phyloP scores from a whole-genome alignment of 1,139 yeast genomes.

The Candida albicans region DNA sequence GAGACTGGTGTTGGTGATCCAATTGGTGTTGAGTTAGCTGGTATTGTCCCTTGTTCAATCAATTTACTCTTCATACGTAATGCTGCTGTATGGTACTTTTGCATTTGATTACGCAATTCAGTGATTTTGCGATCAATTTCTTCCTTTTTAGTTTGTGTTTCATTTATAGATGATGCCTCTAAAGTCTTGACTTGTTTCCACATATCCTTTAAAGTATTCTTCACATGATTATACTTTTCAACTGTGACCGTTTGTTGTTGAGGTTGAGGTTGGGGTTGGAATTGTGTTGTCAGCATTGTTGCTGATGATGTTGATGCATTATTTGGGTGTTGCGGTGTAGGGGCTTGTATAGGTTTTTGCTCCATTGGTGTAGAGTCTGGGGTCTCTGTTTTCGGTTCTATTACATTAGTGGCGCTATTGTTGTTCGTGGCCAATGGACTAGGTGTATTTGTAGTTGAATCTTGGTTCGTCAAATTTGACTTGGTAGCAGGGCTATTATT shows the following conservation, averaged over 20 bases:
- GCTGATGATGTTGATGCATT: not conserved
- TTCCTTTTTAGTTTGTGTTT: conserved; percentile 20
- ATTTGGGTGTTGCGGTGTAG: conserved; percentile 11
- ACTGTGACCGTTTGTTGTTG: conserved; percentile 27
- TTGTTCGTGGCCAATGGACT: conserved; percentile 9
- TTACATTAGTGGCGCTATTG: not conserved
- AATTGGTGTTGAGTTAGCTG: conserved; percentile 16
- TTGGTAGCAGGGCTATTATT: conserved; percentile 20
- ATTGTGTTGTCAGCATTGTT: not conserved
- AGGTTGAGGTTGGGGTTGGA: not conserved
- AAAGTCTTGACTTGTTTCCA: conserved; percentile 35
- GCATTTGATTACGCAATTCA: conserved; percentile 35
- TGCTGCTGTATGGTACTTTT: conserved; percentile 41
- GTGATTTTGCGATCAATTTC: conserved; percentile 36
- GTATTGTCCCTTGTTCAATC: conserved; percentile 31
- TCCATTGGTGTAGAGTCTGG: conserved; percentile 4
- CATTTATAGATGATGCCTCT: conserved; percentile 24
- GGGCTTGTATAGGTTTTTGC: conserved; percentile 7
- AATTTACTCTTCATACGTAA: conserved; percentile 40
- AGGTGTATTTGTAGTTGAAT: conserved; percentile 19
- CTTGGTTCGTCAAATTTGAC: conserved; percentile 19
- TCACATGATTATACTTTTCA: conserved; percentile 44
- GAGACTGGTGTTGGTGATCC: conserved; percentile 3
- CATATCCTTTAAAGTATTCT: conserved; percentile 42
- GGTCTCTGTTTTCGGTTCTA: conserved; percentile 6